Evolutionary conservation across 306 rosid species (phyloP), one percentile per base, ranked within the genome.

Genomic region (Vachellia collinsii): DNA sequence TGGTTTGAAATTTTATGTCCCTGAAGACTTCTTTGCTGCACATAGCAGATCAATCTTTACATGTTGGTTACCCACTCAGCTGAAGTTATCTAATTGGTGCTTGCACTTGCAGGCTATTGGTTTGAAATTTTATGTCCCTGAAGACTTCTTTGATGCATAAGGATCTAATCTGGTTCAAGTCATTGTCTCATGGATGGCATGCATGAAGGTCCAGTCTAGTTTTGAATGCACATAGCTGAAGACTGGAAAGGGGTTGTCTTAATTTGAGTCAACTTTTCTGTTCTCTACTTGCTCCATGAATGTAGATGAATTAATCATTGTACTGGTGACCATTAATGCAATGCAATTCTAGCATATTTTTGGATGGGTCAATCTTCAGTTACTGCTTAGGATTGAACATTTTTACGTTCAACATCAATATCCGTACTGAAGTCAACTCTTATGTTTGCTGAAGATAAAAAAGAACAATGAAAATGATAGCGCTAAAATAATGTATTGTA

Each of bases 31-130:
- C 81, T 91, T 93, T 74, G 81, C 7, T 38, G 50, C 75, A 25
- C n/a, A n/a, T n/a, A n/a, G 29, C 51, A 5, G 3, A 42, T 53
- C 22, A 36, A 71, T 51, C 62, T 80, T 51, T 62, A 41, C 72
- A 5, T 62, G 79, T 42, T 79, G 42, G 8, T 59, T 75, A 39
- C 76, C 67, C 51, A 19, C 65, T 59, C 23, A 56, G 34, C 63
- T 56, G 34, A 64, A 48, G 70, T 29, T 72, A 29, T 29, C 67
- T 51, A 44, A 86, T 77, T 74, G 22, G 63, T 86, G 82, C 22
- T 85, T 85, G 80, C 94, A 93, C 22, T 85, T 85, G 81, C 96
- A 93, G 97, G 91, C 89, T 19, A 47, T 89, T 77, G 97, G 96
- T 53, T 85, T 93, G 79, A 93, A 93, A 51, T 93, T 93, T 83